Evolutionary conservation across 768 basidiomycete genomes (phyloP).

Genomic region (Tulasnella sp.): DNA sequence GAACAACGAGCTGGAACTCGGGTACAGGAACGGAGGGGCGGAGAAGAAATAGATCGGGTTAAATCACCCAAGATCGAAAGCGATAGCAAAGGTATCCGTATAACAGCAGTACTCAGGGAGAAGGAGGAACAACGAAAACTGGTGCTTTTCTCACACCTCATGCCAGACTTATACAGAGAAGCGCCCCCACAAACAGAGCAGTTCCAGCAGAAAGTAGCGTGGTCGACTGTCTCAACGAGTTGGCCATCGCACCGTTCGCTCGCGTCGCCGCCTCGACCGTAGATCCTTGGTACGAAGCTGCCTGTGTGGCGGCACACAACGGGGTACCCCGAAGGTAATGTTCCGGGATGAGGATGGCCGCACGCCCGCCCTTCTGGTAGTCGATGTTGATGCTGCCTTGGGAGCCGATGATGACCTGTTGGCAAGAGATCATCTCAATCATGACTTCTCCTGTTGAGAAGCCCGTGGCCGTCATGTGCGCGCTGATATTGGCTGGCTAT

Average conservation of each 20-base stretch:
- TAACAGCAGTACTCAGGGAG: no score
- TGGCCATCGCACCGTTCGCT: neutral
- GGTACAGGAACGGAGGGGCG: no score
- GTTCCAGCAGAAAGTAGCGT: neutral
- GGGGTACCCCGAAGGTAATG: conserved; percentile 6
- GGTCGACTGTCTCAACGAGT: neutral
- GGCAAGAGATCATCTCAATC: conserved; percentile 50
- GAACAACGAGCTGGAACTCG: no score
- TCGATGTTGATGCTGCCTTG: conserved; percentile 48
- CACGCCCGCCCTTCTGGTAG: conserved; percentile 52
- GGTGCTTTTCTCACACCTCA: neutral
- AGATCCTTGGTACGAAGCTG: neutral
- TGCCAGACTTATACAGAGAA: neutral
- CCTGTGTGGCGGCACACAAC: neutral
- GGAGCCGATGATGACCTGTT: conserved; percentile 57
- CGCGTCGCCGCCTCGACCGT: neutral
- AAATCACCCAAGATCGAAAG: no score
- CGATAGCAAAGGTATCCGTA: no score
- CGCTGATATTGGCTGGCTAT: conserved; percentile 8
- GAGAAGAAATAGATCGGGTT: no score
- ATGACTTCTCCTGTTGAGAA: conserved; percentile 41
- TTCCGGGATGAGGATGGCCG: conserved; percentile 23
- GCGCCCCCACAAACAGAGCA: neutral
- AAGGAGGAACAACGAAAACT: no score
- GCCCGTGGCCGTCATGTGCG: conserved; percentile 45